Conservation (phyloP, 2,329 filamentous ascomycete species). For the Sporothrix brunneoviolacea region DNA sequence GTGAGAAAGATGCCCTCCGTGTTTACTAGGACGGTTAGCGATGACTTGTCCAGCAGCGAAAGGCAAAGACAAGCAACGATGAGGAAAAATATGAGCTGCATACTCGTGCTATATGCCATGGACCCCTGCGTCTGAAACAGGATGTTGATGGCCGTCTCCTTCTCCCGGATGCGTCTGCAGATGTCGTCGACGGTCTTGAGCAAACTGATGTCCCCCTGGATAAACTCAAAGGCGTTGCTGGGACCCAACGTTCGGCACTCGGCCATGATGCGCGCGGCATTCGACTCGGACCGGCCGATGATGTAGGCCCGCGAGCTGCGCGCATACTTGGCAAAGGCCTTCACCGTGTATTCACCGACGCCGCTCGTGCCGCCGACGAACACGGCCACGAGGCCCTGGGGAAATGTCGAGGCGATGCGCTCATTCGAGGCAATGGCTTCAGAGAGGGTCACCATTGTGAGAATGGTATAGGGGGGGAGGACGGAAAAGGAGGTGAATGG, state of each 20-base stretch:
- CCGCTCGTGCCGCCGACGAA: constrained; percentile 46
- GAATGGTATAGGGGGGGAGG: too few species aligned
- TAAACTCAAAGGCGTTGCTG: constrained; percentile 38
- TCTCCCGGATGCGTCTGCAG: constrained; percentile 42
- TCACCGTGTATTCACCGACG: constrained; percentile 42
- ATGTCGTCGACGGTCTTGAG: constrained; percentile 42
- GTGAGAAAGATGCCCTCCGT: constrained; percentile 49
- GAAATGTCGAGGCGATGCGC: constrained; percentile 26
- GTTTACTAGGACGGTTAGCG: too few species aligned
- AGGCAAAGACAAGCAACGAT: background rate
- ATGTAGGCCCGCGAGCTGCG: constrained; percentile 38
- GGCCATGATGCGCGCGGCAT: constrained; percentile 32
- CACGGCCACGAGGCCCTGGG: constrained; percentile 37
- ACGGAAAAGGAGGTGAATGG: too few species aligned
- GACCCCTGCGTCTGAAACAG: constrained; percentile 12
- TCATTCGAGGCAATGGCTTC: constrained; percentile 29
- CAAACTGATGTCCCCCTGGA: constrained; percentile 39
- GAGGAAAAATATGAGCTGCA: background rate
- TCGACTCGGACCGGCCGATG: constrained; percentile 38
- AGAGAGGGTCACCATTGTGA: too few species aligned
- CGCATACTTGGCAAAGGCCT: constrained; percentile 31
- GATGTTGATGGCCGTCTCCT: constrained; percentile 41
- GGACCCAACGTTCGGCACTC: constrained; percentile 39
- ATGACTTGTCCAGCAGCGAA: too few species aligned
- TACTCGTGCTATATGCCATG: background rate